phyloP scores from a whole-genome alignment of 2,329 filamentous ascomycete genomes.

The Chaetomium strumarium region DNA sequence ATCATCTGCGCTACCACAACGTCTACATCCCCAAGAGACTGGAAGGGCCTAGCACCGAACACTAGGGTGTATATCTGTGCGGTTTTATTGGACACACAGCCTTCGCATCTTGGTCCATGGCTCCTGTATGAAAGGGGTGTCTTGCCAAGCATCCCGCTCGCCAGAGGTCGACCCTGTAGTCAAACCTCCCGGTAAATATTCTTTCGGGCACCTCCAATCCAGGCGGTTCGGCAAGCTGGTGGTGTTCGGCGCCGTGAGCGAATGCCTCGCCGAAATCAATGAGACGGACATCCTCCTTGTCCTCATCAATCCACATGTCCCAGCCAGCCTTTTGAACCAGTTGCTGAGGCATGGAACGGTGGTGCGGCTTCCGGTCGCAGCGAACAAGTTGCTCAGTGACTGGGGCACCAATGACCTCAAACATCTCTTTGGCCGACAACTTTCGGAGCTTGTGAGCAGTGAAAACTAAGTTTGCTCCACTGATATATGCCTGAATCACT shows the following conservation, averaged over 20 bases:
- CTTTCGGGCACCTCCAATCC: slow-evolving; percentile 4
- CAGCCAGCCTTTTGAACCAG: not conserved
- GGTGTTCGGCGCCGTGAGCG: not conserved
- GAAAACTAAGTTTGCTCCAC: slow-evolving; percentile 1
- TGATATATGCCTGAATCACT: not conserved
- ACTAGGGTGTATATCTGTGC: slow-evolving; percentile 5
- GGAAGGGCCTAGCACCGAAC: not conserved
- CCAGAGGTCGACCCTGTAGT: slow-evolving; percentile 7
- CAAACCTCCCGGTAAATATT: not conserved
- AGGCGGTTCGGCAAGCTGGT: not conserved
- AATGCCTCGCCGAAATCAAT: slow-evolving; percentile 8
- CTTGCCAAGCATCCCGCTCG: slow-evolving; percentile 4
- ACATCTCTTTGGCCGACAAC: not conserved
- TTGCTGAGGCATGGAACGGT: not conserved
- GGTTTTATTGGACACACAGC: not conserved
- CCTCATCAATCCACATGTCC: slow-evolving; percentile 4
- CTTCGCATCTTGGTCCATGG: not conserved
- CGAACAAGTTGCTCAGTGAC: not conserved
- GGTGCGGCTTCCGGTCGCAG: not conserved
- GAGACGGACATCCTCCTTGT: slow-evolving; percentile 1
- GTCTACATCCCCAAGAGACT: not conserved
- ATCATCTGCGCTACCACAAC: slow-evolving; percentile 7
- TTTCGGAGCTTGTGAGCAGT: not conserved
- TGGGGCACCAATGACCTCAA: not conserved
- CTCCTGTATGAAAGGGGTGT: no score